Evolutionary conservation across 768 basidiomycete genomes (phyloP).

Genomic region (Filobasidium wieringae): DNA sequence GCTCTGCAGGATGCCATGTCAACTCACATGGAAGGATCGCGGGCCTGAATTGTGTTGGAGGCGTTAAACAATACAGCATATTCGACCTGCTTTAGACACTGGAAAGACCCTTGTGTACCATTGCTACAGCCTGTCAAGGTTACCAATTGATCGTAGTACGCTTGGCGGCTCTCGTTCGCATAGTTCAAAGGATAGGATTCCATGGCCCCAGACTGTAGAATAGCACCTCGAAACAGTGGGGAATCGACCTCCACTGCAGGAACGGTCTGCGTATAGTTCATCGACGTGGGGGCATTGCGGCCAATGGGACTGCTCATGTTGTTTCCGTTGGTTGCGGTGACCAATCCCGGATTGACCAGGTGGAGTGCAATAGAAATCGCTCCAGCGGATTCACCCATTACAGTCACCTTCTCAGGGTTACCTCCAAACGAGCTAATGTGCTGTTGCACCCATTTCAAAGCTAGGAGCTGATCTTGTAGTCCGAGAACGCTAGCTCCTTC

Average conservation of each 20-base stretch:
- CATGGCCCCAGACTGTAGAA: constrained; percentile 27
- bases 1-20: too few relatives aligned
- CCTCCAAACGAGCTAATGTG: constrained; percentile 59
- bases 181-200: constrained; percentile 19
- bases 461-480: constrained; percentile 51
- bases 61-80: constrained; percentile 23
- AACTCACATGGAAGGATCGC: constrained; percentile 19
- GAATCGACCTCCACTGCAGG: not conserved
- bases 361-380: constrained; percentile 46
- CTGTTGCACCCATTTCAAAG: constrained; percentile 53
- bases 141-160: constrained; percentile 23
- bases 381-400: constrained; percentile 51
- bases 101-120: not conserved
- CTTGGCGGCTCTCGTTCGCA: constrained; percentile 22
- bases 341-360: constrained; percentile 23
- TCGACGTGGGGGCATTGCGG: constrained; percentile 6
- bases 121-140: constrained; percentile 19
- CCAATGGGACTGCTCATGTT: constrained; percentile 5
- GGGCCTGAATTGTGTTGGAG: constrained; percentile 17
- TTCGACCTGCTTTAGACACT: constrained; percentile 24
- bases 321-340: constrained; percentile 1
- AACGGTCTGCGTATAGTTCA: not conserved
- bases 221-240: constrained; percentile 8
- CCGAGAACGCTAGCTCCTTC: constrained; percentile 45
- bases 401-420: constrained; percentile 49